Conservation (phyloP, 768 basidiomycete genomes). For the Fistulinella prunicolor region DNA sequence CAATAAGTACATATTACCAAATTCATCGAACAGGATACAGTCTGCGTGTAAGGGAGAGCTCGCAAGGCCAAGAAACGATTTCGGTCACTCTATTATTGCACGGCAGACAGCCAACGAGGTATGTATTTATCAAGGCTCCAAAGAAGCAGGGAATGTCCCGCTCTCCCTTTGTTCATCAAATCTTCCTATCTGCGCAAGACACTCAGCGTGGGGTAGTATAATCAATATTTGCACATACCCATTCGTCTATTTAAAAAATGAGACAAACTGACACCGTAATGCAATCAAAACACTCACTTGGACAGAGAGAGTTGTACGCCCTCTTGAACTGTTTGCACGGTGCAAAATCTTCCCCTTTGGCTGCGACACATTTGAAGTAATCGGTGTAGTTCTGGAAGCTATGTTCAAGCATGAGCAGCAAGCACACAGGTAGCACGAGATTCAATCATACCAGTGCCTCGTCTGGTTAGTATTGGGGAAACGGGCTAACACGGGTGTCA, state of each 20-base stretch:
- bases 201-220: neutral
- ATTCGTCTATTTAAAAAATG: conserved; percentile 66
- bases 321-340: conserved; percentile 99
- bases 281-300: conserved; percentile 61
- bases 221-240: conserved; percentile 51
- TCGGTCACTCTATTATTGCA: conserved; percentile 18
- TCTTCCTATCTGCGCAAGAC: conserved; percentile 59
- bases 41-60: too few species aligned
- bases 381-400: conserved; percentile 97
- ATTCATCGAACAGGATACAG: neutral
- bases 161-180: conserved; percentile 95
- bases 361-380: conserved; percentile 96
- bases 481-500: conserved; percentile 54
- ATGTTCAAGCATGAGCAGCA: conserved; percentile 4
- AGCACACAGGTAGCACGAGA: neutral
- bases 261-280: conserved; percentile 7
- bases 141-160: conserved; percentile 88
- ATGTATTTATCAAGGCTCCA: conserved; percentile 60
- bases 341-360: conserved; percentile 97
- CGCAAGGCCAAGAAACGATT: too few species aligned
- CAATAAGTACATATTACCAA: neutral
- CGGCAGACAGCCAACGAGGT: neutral
- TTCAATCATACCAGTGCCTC: conserved; percentile 76
- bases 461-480: conserved; percentile 95
- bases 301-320: conserved; percentile 95